Evolutionary conservation across 1,139 yeast species (phyloP), one percentile per base, ranked within the genome.

Genomic region (Yamadazyma songkhlaensis): DNA sequence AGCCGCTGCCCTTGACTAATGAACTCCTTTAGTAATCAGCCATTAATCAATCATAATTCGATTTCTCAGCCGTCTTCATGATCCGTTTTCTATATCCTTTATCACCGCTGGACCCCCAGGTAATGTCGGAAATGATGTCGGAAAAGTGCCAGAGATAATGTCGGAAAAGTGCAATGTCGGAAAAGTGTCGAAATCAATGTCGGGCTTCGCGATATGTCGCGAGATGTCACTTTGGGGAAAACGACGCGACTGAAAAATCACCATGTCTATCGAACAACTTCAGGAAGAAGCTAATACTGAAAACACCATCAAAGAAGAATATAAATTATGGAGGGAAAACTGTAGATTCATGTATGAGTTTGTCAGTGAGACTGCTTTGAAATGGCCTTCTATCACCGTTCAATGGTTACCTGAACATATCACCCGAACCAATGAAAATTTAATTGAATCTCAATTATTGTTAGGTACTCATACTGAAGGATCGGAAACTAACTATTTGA

Each of bases 401-500:
- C 86, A 84, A 60, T 84, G 92, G 88, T 60, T 83, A 12, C 89
- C 89, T 1, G 68, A 74, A 35, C 60, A 57, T 42, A 37, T 45
- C 1, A 43, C 37, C n/a, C 46, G 45, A 22, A 50, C 47, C 15
- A 48, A 42, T n/a, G 56, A 57, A 60, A 54, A 72, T 45, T 46
- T 74, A 54, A 44, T 76, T 55, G 63, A 69, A 51, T 57, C 72
- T 23, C 59, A 55, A 34, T 58, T 92, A 39, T 58, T 90, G 15
- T 61, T 90, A 29, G 96, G 97, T 9, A 92, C 98, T 0, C 90
- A 87, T 54, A 87, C 97, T 0, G 78, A 90, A 1, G 95, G 88
- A 3, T 81, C 78, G 40, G 95, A 82, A 38, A 74, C 75, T 3
- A 86, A 92, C 55, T 87, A 79, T 57, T 60, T 92, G 46, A 85